A percentile compares a stretch with the other conserved stretches of the same genome.
phyloP scores from a whole-genome alignment of 106 monocot species.

The Narthecium ossifragum region DNA sequence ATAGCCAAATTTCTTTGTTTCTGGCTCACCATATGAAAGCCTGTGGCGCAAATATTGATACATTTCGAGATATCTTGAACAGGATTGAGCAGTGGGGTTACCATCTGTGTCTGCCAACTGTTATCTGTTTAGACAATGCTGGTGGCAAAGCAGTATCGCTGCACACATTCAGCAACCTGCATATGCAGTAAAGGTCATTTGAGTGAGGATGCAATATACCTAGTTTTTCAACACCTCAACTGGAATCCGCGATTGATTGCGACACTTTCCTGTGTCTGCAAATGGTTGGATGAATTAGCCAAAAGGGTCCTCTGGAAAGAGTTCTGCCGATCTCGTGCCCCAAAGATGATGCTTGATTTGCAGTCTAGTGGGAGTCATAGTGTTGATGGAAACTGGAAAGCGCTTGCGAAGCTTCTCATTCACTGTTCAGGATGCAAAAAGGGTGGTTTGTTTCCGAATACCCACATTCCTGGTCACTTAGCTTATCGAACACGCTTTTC shows the following conservation, averaged over 20 bases:
- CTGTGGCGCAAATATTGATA: too few relatives aligned
- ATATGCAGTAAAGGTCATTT: constrained; percentile 80
- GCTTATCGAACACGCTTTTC: constrained; percentile 86
- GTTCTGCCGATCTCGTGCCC: constrained; percentile 75
- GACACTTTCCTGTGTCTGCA: constrained; percentile 76
- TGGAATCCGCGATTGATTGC: constrained; percentile 95
- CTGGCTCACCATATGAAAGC: too few relatives aligned
- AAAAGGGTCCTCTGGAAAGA: constrained; percentile 91
- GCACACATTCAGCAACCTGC: constrained; percentile 78
- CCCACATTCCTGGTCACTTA: constrained; percentile 74
- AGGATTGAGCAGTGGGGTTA: too few relatives aligned
- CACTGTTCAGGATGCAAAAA: constrained; percentile 76
- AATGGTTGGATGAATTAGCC: constrained; percentile 95
- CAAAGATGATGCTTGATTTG: constrained; percentile 96
- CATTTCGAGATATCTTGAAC: too few relatives aligned
- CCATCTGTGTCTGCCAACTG: too few relatives aligned
- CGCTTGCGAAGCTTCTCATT: constrained; percentile 94
- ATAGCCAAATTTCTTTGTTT: too few relatives aligned
- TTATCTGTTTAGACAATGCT: constrained; percentile 65
- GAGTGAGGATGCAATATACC: constrained; percentile 74
- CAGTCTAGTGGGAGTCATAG: constrained; percentile 83
- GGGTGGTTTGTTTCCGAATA: constrained; percentile 51
- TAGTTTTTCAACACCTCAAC: constrained; percentile 78
- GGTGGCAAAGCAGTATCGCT: constrained; percentile 79
- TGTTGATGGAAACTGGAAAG: constrained; percentile 97